phyloP scores from a whole-genome alignment of 352 stramenopile species.

The Pythium rhizo-oryzae region DNA sequence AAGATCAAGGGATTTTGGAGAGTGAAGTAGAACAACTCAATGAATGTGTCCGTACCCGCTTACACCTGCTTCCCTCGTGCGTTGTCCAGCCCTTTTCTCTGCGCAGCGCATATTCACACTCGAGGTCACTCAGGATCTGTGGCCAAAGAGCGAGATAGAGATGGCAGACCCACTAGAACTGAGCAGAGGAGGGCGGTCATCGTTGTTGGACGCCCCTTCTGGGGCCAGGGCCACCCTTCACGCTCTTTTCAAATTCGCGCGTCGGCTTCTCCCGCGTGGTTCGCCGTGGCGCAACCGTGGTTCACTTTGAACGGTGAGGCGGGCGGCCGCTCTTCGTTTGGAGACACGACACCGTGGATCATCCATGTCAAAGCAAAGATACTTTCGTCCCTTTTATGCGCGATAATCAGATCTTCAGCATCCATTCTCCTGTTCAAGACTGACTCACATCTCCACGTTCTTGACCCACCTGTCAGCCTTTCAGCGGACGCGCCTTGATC shows the following conservation, averaged over 20 bases:
- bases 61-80: not conserved
- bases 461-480: not conserved
- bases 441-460: not conserved
- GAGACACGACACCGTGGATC: not conserved
- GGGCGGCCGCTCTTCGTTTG: no score
- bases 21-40: conserved; percentile 9
- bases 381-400: not conserved
- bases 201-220: not conserved
- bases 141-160: no score
- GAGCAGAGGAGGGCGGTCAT: not conserved
- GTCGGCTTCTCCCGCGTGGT: no score
- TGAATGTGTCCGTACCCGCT: not conserved
- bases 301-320: not conserved
- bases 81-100: no score
- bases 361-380: not conserved
- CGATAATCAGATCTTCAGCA: not conserved
- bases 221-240: no score
- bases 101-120: no score
- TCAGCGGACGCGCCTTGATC: not conserved
- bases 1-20: not conserved
- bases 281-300: no score
- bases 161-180: not conserved
- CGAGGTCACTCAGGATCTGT: no score
- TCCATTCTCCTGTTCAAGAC: not conserved
- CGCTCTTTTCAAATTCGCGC: no score